Evolutionary conservation across 805 yeast genomes (phyloP).

Genomic region (Hanseniaspora thailandica): DNA sequence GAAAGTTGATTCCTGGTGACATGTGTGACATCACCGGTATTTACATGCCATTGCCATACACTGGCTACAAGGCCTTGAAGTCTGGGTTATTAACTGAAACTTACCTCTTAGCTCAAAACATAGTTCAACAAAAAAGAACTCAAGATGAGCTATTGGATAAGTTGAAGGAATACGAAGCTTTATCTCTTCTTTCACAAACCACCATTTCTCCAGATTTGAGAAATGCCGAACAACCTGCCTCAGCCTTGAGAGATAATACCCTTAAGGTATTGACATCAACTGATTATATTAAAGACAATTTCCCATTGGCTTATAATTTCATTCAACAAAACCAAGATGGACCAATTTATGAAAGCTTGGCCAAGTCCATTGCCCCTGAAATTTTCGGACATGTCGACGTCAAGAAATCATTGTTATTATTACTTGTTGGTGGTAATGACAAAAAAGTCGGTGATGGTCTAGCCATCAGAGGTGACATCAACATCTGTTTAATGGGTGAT

Average conservation of each 20-base stretch:
- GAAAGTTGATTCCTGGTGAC: conserved; percentile 87
- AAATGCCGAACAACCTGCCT: background rate
- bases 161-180: conserved; percentile 37
- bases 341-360: conserved; percentile 57
- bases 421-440: conserved; percentile 90
- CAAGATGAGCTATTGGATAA: conserved; percentile 36
- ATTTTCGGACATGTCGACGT: conserved; percentile 90
- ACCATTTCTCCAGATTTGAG: background rate
- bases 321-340: conserved; percentile 25
- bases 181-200: background rate
- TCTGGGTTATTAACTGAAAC: conserved; percentile 95
- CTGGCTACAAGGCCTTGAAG: conserved; percentile 82
- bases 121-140: conserved; percentile 67
- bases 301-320: conserved; percentile 5
- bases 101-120: conserved; percentile 74
- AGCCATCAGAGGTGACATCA: conserved; percentile 94
- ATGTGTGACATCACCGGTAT: conserved; percentile 87
- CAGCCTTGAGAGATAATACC: background rate
- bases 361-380: conserved; percentile 92
- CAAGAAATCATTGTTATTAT: conserved; percentile 73
- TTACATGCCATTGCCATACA: conserved; percentile 86
- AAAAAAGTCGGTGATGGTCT: conserved; percentile 93
- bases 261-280: background rate
- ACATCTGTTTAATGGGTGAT: conserved; percentile 94
- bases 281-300: conserved; percentile 4